Base-by-base conservation (phyloP, 768 basidiomycete species). In the Russula sp. region DNA sequence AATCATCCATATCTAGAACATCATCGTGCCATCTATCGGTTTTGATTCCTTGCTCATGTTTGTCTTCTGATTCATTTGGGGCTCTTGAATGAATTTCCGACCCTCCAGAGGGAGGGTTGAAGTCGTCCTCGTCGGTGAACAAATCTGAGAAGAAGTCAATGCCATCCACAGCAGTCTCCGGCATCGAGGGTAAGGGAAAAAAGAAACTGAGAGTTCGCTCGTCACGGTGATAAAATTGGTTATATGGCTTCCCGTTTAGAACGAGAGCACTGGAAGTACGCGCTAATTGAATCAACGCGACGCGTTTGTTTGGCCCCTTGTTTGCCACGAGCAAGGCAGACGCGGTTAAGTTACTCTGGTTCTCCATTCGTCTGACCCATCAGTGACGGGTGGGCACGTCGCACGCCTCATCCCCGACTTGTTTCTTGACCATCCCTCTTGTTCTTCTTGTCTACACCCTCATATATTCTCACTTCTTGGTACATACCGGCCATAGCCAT, bases 291-390 rank as follows among this genome's bases (percentile, higher is more conserved):
- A 60, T 28, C 6, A 48, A 50, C 65, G 65, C 65, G 67, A 67
- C 68, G 68, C 68, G 68, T 68, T 69, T 69, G 63, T 69, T 69
- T 69, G 63, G 63, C 11, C 20, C 20, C 0, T 57, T 56, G 58
- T 65, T 66, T 55, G 54, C 52, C 32, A 26, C 11, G 22, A 40
- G 38, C 59, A 22, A 28, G 59, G 4, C 44, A 22, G 13, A 7
- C 40, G 18, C 49, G 18, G 13, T 58, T 10, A 48, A 5, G 3
- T 30, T 30, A 30, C 28, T n/a, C 32, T 32, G 16, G 20, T 48
- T 32, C 57, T 57, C 38, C 38, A 42, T 42, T 57, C 26, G 56
- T 42, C 4, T 28, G n/a, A 13, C n/a, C n/a, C n/a, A 26, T 50
- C 40, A 16, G 22, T 55, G 36, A 55, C 38, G 48, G 46, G n/a